Base-by-base conservation (phyloP, 257 asterid species). In the Cordia subcordata region DNA sequence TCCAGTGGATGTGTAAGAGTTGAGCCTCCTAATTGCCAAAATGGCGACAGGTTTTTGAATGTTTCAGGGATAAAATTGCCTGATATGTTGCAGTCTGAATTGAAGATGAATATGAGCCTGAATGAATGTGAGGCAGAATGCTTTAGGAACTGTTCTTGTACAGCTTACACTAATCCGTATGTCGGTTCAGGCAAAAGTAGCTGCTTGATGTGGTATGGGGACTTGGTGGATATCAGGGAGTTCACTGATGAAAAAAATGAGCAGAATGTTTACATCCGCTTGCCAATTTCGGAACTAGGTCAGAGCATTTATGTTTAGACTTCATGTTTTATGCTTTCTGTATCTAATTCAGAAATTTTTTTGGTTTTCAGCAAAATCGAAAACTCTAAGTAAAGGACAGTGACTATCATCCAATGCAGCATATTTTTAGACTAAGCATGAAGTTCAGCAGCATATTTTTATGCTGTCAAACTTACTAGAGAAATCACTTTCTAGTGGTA, bases 221-320 rank as follows among this genome's bases (percentile, higher is more conserved):
- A 75, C n/a, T 61, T 75, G 38, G 33, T 75, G 47, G 81, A 75
- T 44, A 62, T 71, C 32, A 63, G 49, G 59, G 57, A 66, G 55
- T 46, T 67, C 13, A 45, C 71, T 21, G 68, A 40, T 58, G 53
- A 64, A 53, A 52, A 20, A 18, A 52, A 10, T 22, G 77, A 73
- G 60, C 81, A 75, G 57, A 70, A 63, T 38, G 54, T 75, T 44
- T 70, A 70, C 64, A 57, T 71, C 32, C 50, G 77, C n/a, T 65
- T 70, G 68, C 68, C 76, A 49, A 64, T 73, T 16, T 71, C 74
- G 3, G 77, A 67, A 62, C 59, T 55, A 49, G 69, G 77, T 63
- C 14, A 67, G 58, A 6, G 49, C 12, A 42, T 42, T 3, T 42
- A 10, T 42, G 15, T 11, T 42, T 10, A 42, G 2, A 10, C 47